These are phyloP conservation scores for Thecaphora thlaspeos DNA, from an alignment of 1,284 basidiomycete species.

Conservation along the genomic window DNA sequence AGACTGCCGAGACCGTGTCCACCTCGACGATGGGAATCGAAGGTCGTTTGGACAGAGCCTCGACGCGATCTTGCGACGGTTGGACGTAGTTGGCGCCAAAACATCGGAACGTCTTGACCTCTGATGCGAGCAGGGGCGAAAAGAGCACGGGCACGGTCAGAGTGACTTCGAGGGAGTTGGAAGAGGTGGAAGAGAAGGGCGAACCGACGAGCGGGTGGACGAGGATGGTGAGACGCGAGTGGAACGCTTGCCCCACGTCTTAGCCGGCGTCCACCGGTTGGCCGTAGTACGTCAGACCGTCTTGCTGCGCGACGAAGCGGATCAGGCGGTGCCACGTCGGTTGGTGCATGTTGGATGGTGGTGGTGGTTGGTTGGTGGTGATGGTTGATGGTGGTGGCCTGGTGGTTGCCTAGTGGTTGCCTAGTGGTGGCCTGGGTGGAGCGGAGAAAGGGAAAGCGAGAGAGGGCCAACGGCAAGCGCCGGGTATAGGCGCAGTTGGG, in stretches of 20 bases:
- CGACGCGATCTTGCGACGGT: slow-evolving; percentile 13
- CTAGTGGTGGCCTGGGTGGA: no score
- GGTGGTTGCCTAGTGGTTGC: no score
- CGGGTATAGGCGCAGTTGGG: no score
- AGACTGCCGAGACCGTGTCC: slow-evolving; percentile 16
- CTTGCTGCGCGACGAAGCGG: slow-evolving; percentile 44
- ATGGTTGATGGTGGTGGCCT: no score
- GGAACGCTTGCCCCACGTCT: slow-evolving; percentile 35
- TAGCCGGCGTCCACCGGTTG: slow-evolving; percentile 29
- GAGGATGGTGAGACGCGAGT: slow-evolving; percentile 2
- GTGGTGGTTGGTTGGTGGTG: no score
- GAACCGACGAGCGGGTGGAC: slow-evolving; percentile 18
- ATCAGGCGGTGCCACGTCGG: slow-evolving; percentile 39
- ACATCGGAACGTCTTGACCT: slow-evolving; percentile 20
- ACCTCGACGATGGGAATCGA: slow-evolving; percentile 34
- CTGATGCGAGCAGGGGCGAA: slow-evolving; percentile 15
- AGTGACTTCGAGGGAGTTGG: slow-evolving; percentile 2
- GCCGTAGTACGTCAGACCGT: slow-evolving; percentile 32
- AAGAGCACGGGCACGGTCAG: slow-evolving; percentile 34
- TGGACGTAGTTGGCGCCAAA: slow-evolving; percentile 35
- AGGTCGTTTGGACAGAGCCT: slow-evolving; percentile 24
- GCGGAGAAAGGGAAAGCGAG: no score
- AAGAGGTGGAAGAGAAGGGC: slow-evolving; percentile 5
- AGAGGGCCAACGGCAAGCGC: no score
- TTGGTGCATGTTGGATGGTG: slow-evolving; percentile 1